Base-by-base conservation (phyloP, 192 early-diverging fungal genomes). In the Lobosporangium transversale region DNA sequence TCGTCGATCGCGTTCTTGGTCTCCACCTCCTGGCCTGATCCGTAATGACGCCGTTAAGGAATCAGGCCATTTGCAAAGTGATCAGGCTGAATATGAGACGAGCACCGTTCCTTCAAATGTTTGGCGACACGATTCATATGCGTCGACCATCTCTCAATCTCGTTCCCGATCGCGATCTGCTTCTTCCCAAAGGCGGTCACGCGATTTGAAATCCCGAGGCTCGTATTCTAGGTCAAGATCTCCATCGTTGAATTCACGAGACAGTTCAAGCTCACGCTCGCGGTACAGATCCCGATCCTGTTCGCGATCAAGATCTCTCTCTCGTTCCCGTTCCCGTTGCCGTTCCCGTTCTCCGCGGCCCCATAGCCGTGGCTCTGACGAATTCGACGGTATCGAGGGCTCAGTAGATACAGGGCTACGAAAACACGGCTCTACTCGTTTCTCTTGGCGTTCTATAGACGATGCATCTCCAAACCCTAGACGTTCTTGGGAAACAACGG, bases 1-100 rank as follows among this genome's bases (percentile, higher is more conserved):
- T 32, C 71, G 71, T 35, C 73, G 65, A 40, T 76, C 73, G 3
- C 63, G 65, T 12, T 76, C 73, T 0, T 76, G 73, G 73, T 66
- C 64, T 10, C 53, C 73, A 6, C 58, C 31, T 2, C 58, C 53
- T 8, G 18, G 20, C 21, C 32, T 61, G 7, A 4, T 49, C n/a
- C 56, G 61, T 21, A 56, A 45, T 18, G 53, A 33, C 4, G 55
- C 59, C 37, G n/a, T n/a, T 6, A 30, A 21, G 18, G 30, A 36
- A 29, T 51, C 49, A 2, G 40, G 23, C 37, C 42, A 58, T 7
- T 14, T 11, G 12, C 2, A 8, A 29, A 36, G 24, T 12, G 56
- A 58, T 12, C 8, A 35, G 42, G 56, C 27, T 29, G 56, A 14
- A 42, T n/a, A n/a, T n/a, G n/a, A n/a, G n/a, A n/a, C n/a, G n/a